Percentiles rank a stretch among this genome's conserved stretches.
Evolutionary conservation across 345 rosid genomes (phyloP).

Genomic region (Hypericum perforatum): DNA sequence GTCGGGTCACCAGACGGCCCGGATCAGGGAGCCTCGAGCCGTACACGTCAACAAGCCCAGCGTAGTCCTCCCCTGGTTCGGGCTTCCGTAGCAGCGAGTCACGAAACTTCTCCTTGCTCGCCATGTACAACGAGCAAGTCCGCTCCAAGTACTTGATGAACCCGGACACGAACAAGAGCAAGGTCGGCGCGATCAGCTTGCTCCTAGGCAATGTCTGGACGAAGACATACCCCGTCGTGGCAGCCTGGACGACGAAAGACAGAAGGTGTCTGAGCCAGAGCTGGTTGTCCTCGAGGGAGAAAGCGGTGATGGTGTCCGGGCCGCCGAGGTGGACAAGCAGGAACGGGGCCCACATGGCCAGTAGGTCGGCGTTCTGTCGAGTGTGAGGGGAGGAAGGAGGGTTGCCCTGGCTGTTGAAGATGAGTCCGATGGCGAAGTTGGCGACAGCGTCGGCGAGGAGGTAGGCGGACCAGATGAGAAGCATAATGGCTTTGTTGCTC

Average conservation of each 20-base stretch:
- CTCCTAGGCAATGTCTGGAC: neutral
- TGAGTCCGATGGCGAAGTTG: too few species aligned
- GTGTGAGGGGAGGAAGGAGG: too few species aligned
- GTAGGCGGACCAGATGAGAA: too few species aligned
- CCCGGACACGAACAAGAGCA: slow-evolving; percentile 12
- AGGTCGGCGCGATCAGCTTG: neutral
- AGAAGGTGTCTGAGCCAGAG: slow-evolving; percentile 16
- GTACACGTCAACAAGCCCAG: slow-evolving; percentile 8
- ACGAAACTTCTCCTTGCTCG: slow-evolving; percentile 11
- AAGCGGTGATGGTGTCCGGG: slow-evolving; percentile 8
- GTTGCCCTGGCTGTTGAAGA: too few species aligned
- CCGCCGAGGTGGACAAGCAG: slow-evolving; percentile 11
- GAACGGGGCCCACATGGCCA: slow-evolving; percentile 6
- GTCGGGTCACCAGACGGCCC: too few species aligned
- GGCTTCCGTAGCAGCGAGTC: neutral
- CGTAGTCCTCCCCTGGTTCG: slow-evolving; percentile 3
- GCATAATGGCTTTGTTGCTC: too few species aligned
- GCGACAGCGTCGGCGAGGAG: too few species aligned
- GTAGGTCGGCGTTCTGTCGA: too few species aligned
- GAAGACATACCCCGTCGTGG: neutral
- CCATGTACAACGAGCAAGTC: slow-evolving; percentile 11
- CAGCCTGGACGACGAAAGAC: neutral
- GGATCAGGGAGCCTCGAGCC: neutral
- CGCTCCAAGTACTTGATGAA: slow-evolving; percentile 14
- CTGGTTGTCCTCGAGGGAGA: slow-evolving; percentile 6